phyloP scores from a whole-genome alignment of 768 basidiomycete genomes.

The Amanita polypyramis region DNA sequence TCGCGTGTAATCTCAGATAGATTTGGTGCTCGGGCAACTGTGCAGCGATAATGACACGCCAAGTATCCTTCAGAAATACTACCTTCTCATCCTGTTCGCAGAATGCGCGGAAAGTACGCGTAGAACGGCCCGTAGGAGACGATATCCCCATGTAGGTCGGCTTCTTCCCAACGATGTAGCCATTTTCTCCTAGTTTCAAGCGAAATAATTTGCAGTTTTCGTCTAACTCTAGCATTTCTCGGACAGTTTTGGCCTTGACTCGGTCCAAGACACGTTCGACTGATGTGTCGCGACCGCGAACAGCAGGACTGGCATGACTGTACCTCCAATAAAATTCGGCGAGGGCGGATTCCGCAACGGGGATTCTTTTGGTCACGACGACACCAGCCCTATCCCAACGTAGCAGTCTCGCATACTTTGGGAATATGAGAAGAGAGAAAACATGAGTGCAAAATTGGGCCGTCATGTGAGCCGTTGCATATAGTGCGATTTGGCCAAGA shows the following conservation, averaged over 20 bases:
- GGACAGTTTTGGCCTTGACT: background rate
- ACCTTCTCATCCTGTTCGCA: background rate
- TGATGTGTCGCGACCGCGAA: slow-evolving; percentile 6
- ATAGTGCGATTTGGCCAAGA: slow-evolving; percentile 13
- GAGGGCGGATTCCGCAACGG: background rate
- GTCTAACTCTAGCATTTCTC: background rate
- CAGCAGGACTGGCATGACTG: background rate
- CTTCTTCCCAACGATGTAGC: background rate
- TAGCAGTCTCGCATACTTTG: slow-evolving; percentile 5
- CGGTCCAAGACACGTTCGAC: background rate
- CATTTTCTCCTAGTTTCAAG: background rate
- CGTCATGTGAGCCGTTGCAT: slow-evolving; percentile 11
- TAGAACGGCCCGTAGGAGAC: slow-evolving; percentile 2
- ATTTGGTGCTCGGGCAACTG: slow-evolving; percentile 1
- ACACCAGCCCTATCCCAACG: slow-evolving; percentile 10
- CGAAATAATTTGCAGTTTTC: background rate
- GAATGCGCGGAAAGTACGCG: slow-evolving; percentile 1
- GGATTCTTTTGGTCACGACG: slow-evolving; percentile 8
- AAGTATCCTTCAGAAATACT: slow-evolving; percentile 7
- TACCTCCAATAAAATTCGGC: slow-evolving; percentile 9
- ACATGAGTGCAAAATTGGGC: slow-evolving; percentile 12
- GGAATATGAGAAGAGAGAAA: slow-evolving; percentile 10
- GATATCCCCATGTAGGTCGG: background rate
- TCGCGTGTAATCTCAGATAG: background rate
- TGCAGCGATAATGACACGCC: background rate